phyloP scores from a whole-genome alignment of 768 basidiomycete genomes.

The Cystofilobasidium macerans region DNA sequence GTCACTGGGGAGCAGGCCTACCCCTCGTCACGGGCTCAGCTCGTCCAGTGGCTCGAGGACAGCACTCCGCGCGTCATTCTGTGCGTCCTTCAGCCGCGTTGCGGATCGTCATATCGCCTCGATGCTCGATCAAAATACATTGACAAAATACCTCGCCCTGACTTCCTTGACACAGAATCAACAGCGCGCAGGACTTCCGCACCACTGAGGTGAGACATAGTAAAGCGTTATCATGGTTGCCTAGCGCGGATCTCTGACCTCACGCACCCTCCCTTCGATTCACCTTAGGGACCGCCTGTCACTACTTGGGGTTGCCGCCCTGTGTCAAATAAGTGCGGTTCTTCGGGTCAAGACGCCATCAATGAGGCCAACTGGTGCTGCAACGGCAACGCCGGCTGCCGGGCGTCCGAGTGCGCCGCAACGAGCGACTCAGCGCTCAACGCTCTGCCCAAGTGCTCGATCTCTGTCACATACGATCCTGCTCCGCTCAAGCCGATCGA shows the following conservation, averaged over 20 bases:
- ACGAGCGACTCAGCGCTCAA: too few species aligned
- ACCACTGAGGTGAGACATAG: not conserved
- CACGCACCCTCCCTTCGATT: too few species aligned
- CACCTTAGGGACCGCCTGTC: too few species aligned
- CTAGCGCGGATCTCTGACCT: too few species aligned
- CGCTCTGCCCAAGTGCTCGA: too few species aligned
- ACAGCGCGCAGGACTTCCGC: slow-evolving; percentile 1
- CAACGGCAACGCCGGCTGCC: not conserved
- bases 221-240: not conserved
- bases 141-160: too few species aligned
- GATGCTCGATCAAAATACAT: too few species aligned
- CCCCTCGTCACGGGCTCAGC: not conserved
- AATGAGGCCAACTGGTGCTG: not conserved
- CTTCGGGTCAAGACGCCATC: slow-evolving; percentile 5
- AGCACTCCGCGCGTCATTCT: not conserved
- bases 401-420: too few species aligned
- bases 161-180: not conserved
- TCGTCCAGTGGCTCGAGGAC: slow-evolving; percentile 15
- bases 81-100: not conserved
- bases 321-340: not conserved
- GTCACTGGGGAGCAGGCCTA: not conserved
- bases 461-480: slow-evolving; percentile 7
- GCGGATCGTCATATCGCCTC: too few species aligned
- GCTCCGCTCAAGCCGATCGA: slow-evolving; percentile 4
- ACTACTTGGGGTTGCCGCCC: not conserved